Evolutionary conservation across 1,139 yeast genomes (phyloP).

Genomic region (Insectozyma bohioensis): DNA sequence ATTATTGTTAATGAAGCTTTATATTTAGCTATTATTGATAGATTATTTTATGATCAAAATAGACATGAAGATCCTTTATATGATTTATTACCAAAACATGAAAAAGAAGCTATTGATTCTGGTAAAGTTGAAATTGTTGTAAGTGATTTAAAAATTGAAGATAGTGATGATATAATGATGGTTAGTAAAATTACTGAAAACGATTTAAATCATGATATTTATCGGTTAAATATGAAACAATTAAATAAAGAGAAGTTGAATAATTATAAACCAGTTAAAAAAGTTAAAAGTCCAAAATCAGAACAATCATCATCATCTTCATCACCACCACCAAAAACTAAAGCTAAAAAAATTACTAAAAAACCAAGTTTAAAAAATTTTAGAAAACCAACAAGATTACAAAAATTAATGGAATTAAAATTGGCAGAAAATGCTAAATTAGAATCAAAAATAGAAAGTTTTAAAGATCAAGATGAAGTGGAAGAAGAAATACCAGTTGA

Average conservation of each 20-base stretch:
- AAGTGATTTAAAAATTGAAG: slow-evolving; percentile 16
- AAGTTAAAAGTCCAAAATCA: neutral
- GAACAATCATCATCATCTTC: neutral
- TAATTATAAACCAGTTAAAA: neutral
- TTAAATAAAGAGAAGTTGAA: neutral
- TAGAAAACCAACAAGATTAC: slow-evolving; percentile 1
- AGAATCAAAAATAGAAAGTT: neutral
- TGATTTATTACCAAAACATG: slow-evolving; percentile 8
- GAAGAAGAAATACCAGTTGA: neutral
- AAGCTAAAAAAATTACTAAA: neutral
- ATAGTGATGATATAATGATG: slow-evolving; percentile 17
- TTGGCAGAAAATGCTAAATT: too few relatives aligned
- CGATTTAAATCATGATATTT: slow-evolving; percentile 14
- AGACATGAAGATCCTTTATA: slow-evolving; percentile 12
- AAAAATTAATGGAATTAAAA: slow-evolving; percentile 1
- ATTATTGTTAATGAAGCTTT: slow-evolving; percentile 26
- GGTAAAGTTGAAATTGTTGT: slow-evolving; percentile 14
- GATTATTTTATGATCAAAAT: slow-evolving; percentile 20
- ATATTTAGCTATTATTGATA: slow-evolving; percentile 29
- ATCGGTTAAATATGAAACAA: slow-evolving; percentile 10
- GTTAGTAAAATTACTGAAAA: slow-evolving; percentile 16
- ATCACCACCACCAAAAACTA: neutral
- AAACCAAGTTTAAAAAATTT: slow-evolving; percentile 2
- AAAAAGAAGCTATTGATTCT: slow-evolving; percentile 9
- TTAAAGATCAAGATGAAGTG: neutral